Conservation (phyloP, 2,329 filamentous ascomycete species). For the Alternaria incomplexa region DNA sequence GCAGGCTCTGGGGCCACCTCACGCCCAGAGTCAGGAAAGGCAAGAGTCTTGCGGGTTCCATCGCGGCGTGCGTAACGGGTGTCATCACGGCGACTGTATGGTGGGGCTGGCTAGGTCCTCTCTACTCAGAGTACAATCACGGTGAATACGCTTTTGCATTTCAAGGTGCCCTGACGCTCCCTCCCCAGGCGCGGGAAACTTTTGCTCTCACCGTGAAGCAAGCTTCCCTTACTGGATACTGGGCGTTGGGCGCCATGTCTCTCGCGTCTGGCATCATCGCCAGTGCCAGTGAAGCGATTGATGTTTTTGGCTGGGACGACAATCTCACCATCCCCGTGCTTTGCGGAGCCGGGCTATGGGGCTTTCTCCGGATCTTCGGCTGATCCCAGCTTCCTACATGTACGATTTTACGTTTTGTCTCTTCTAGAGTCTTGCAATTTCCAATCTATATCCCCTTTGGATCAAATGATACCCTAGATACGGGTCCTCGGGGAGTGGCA, state of each 20-base stretch:
- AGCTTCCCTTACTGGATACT: constrained; percentile 69
- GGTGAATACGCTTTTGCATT: constrained; percentile 76
- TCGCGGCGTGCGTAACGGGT: constrained; percentile 83
- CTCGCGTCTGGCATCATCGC: constrained; percentile 88
- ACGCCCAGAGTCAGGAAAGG: constrained; percentile 83
- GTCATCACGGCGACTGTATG: constrained; percentile 83
- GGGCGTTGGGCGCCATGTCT: constrained; percentile 81
- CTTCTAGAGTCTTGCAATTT: constrained; percentile 18
- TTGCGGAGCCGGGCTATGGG: constrained; percentile 87
- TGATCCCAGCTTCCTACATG: constrained; percentile 7
- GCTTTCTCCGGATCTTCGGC: constrained; percentile 86
- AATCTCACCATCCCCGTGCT: constrained; percentile 96
- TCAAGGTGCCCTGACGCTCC: constrained; percentile 75
- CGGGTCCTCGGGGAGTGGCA: constrained; percentile 8
- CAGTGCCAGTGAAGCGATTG: constrained; percentile 85
- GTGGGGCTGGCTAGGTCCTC: constrained; percentile 83
- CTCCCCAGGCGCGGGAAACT: constrained; percentile 61
- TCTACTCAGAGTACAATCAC: constrained; percentile 41
- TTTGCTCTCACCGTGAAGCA: constrained; percentile 67
- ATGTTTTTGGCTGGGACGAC: constrained; percentile 94
- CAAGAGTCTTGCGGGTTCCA: constrained; percentile 88
- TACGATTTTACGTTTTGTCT: constrained; percentile 5
- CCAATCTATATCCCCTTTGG: constrained; percentile 4
- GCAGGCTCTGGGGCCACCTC: constrained; percentile 85
- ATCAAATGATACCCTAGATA: constrained; percentile 21